Percentiles rank a stretch among this genome's conserved stretches.
Conservation (phyloP, 768 basidiomycete genomes). For the Neoboletus magnificus region DNA sequence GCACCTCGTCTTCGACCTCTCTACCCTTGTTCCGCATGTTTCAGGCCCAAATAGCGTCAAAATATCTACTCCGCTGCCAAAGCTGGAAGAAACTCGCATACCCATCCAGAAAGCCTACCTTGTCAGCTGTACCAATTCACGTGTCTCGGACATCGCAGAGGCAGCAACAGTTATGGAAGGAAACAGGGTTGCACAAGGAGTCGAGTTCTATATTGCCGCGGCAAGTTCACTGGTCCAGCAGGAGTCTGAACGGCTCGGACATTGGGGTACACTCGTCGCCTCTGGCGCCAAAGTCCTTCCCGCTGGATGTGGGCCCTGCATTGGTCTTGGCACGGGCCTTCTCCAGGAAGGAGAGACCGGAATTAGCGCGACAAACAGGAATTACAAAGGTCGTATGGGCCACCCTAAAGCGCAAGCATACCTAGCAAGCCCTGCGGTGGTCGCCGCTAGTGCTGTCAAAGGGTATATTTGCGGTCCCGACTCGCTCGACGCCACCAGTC, state of each 20-base stretch:
- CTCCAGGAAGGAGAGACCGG: conserved; percentile 94
- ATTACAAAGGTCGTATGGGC: conserved; percentile 99
- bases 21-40: conserved; percentile 90
- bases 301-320: conserved; percentile 97
- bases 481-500: conserved; percentile 48
- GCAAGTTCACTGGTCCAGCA: conserved; percentile 90
- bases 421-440: conserved; percentile 93
- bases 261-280: conserved; percentile 84
- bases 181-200: conserved; percentile 76
- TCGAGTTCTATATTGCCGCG: conserved; percentile 97
- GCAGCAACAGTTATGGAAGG: conserved; percentile 89
- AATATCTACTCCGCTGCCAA: conserved; percentile 87
- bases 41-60: conserved; percentile 99
- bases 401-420: conserved; percentile 93
- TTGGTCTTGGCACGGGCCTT: conserved; percentile 90
- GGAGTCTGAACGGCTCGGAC: conserved; percentile 79
- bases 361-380: conserved; percentile 97
- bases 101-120: conserved; percentile 96
- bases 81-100: conserved; percentile 70
- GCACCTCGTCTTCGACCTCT: conserved; percentile 87
- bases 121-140: conserved; percentile 96
- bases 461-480: conserved; percentile 88
- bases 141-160: conserved; percentile 89
- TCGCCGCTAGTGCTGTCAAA: conserved; percentile 91
- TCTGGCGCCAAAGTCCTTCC: conserved; percentile 92